Conservation (phyloP, 2,329 filamentous ascomycete genomes). For the Chaetomium strumarium region DNA sequence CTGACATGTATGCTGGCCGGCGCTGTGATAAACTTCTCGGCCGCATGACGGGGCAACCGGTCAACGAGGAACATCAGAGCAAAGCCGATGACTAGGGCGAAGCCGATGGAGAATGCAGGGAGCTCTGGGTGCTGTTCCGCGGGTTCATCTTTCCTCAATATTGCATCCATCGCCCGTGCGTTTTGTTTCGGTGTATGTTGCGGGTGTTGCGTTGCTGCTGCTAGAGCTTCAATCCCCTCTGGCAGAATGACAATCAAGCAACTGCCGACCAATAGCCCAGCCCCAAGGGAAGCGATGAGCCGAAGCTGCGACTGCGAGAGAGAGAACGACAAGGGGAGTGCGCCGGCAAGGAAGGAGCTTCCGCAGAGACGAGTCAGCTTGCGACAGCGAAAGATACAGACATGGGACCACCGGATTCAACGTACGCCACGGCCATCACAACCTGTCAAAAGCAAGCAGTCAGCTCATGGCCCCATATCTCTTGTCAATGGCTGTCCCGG, state of each 20-base stretch:
- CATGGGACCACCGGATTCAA: constrained; percentile 20
- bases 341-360: constrained; percentile 90
- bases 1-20: constrained; percentile 79
- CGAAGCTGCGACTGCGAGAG: constrained; percentile 82
- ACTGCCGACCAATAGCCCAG: constrained; percentile 90
- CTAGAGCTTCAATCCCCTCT: constrained; percentile 88
- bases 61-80: constrained; percentile 97
- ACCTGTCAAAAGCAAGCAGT: constrained; percentile 32
- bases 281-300: constrained; percentile 84
- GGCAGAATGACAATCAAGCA: constrained; percentile 96
- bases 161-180: neutral
- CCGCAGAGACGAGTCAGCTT: constrained; percentile 23
- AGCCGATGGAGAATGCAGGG: constrained; percentile 73
- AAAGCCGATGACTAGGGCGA: constrained; percentile 83
- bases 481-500: neutral
- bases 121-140: constrained; percentile 38
- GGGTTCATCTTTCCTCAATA: constrained; percentile 17
- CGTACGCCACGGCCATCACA: constrained; percentile 56
- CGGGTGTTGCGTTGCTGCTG: constrained; percentile 44
- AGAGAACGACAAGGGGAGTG: constrained; percentile 81
- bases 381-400: constrained; percentile 1
- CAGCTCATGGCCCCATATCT: constrained; percentile 15
- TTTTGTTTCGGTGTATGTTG: neutral
- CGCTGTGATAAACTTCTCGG: constrained; percentile 56
- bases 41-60: constrained; percentile 68